These are phyloP conservation scores for Yamadazyma ubonensis DNA, from an alignment of 805 yeast species.

Conservation along the genomic window DNA sequence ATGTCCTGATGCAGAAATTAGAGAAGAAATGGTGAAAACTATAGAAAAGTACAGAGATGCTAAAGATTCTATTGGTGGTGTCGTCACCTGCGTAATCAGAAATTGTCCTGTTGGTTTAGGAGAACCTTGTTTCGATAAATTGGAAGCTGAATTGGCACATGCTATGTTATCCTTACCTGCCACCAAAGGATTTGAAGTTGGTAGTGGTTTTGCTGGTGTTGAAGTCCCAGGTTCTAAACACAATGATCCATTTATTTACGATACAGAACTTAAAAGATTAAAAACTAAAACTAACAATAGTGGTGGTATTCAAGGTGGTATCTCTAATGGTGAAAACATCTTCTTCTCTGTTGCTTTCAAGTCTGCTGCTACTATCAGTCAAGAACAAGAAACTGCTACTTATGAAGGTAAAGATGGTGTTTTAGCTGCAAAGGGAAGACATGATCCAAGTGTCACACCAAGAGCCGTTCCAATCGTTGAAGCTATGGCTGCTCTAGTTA, in stretches of 20 bases:
- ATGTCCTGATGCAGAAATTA: constrained; percentile 77
- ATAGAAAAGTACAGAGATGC: constrained; percentile 84
- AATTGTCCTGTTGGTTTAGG: constrained; percentile 95
- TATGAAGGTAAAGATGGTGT: constrained; percentile 88
- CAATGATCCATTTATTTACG: constrained; percentile 79
- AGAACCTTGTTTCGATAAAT: constrained; percentile 95
- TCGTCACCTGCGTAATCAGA: constrained; percentile 94
- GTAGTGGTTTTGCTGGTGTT: constrained; percentile 93
- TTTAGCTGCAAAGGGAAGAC: constrained; percentile 95
- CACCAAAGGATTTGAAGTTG: constrained; percentile 96
- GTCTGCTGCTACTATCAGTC: constrained; percentile 96
- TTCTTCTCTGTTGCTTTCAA: constrained; percentile 95
- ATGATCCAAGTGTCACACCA: constrained; percentile 97
- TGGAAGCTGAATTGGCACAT: constrained; percentile 93
- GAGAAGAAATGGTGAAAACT: constrained; percentile 78
- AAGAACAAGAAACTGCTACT: constrained; percentile 84
- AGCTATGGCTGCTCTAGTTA: constrained; percentile 94
- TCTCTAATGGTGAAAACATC: constrained; percentile 92
- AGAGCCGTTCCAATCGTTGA: constrained; percentile 98
- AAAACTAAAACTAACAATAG: constrained; percentile 89
- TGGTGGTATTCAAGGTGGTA: constrained; percentile 99
- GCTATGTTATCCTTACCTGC: constrained; percentile 98
- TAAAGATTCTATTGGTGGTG: constrained; percentile 95
- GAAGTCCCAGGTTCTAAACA: constrained; percentile 89
- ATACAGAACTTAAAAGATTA: constrained; percentile 57